phyloP scores from a whole-genome alignment of 352 stramenopile genomes.

The Globisporangium cystogenes region DNA sequence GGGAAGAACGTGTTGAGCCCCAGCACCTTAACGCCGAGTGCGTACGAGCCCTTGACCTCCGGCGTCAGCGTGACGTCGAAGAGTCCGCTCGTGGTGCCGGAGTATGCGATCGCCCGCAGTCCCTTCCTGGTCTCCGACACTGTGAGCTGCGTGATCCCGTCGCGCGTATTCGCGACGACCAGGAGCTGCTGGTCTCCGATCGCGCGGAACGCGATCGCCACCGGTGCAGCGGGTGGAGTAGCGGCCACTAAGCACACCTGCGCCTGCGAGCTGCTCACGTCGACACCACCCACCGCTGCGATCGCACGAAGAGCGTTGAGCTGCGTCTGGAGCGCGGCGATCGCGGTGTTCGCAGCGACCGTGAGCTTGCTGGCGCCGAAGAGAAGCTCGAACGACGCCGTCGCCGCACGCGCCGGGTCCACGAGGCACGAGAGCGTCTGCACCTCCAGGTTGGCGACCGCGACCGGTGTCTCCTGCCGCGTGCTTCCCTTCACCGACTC shows the following conservation, averaged over 20 bases:
- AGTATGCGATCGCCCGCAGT: constrained; percentile 66
- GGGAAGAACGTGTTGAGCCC: constrained; percentile 53
- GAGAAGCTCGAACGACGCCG: constrained; percentile 40
- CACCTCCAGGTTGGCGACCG: constrained; percentile 50
- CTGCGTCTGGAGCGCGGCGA: constrained; percentile 29
- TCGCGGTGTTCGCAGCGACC: constrained; percentile 30
- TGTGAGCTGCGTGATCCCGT: constrained; percentile 42
- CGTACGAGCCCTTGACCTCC: constrained; percentile 66
- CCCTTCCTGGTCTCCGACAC: constrained; percentile 61
- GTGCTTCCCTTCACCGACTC: constrained; percentile 48
- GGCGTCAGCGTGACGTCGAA: constrained; percentile 87
- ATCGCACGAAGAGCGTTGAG: constrained; percentile 49
- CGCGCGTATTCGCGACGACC: constrained; percentile 28
- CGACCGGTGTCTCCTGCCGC: constrained; percentile 23
- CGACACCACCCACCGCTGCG: constrained; percentile 35
- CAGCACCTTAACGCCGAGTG: constrained; percentile 46
- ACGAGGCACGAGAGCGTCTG: constrained; percentile 56
- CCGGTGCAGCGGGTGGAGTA: constrained; percentile 12
- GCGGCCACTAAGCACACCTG: constrained; percentile 30
- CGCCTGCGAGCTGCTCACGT: constrained; percentile 28
- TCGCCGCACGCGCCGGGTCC: constrained; percentile 17
- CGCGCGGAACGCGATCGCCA: constrained; percentile 40
- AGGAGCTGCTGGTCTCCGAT: constrained; percentile 45
- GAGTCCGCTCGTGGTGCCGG: constrained; percentile 44
- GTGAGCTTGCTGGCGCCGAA: constrained; percentile 33